These are phyloP conservation scores for Cetraspora pellucida DNA, from an alignment of 192 early-diverging fungal genomes.

Conservation along the genomic window DNA sequence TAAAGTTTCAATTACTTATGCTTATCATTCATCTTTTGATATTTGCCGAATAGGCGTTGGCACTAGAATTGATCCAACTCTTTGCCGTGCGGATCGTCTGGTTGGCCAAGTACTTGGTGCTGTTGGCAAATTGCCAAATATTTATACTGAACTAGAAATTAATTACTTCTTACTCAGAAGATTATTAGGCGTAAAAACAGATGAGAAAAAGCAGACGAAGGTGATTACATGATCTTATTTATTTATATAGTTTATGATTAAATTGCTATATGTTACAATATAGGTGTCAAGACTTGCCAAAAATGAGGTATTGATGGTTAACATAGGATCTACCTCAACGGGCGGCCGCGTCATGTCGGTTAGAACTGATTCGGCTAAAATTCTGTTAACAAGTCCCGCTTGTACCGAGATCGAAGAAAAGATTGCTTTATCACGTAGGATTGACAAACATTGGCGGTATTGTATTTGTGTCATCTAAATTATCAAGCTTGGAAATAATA, in stretches of 20 bases:
- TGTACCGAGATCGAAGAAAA: conserved; percentile 97
- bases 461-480: conserved; percentile 6
- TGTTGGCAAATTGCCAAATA: conserved; percentile 88
- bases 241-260: background rate
- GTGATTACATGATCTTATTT: conserved; percentile 37
- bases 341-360: conserved; percentile 94
- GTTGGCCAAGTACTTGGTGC: conserved; percentile 94
- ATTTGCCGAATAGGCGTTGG: conserved; percentile 70
- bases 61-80: conserved; percentile 91
- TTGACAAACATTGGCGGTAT: conserved; percentile 97
- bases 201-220: conserved; percentile 98
- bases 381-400: conserved; percentile 84
- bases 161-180: conserved; percentile 96
- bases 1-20: background rate
- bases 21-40: background rate
- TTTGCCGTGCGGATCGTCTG: conserved; percentile 95
- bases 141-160: conserved; percentile 95
- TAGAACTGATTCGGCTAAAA: conserved; percentile 94
- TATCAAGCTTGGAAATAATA: background rate
- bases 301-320: conserved; percentile 93
- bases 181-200: conserved; percentile 95
- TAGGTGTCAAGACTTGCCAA: conserved; percentile 84
- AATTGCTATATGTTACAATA: too few species aligned
- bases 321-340: conserved; percentile 93
- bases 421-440: conserved; percentile 93